Base-by-base conservation (phyloP, 352 stramenopile genomes). In the Pythium sp. region DNA sequence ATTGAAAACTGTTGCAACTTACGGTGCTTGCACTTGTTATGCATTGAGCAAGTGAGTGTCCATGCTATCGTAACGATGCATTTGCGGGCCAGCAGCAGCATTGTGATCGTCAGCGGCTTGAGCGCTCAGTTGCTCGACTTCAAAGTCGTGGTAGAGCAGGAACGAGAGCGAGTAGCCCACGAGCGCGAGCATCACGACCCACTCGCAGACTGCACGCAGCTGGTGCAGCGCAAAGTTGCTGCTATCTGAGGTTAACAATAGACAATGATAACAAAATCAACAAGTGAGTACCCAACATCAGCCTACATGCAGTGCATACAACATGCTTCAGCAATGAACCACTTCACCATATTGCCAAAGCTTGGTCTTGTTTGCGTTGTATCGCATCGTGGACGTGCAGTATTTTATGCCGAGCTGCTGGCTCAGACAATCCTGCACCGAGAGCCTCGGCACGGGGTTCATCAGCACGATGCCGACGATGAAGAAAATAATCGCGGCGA, bases 91-190 rank as follows among this genome's bases (percentile, higher is more conserved):
- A 41, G 9, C 36, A 41, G 36, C 36, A 15, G 36, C 9, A 12
- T 12, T 41, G 36, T 41, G 36, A 41, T 41, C 30, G 2, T 34
- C 30, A 34, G 30, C 5, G 30, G 30, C 30, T 5, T 34, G 34
- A 41, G 11, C 38, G 38, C 38, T 46, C 34, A 15, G 36, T 43
- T 36, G 49, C 38, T 68, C 63, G 26, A 58, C 24, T n/a, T 68
- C 63, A 46, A 58, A 34, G 55, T 68, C 63, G 36, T 54, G 63
- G 41, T 68, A 68, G 26, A 68, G 55, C 26, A 76, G 18, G 55
- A 89, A 89, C 14, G 81, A 84, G 15, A 81, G 58, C 12, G 81
- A 81, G 67, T 89, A 87, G 22, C 77, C 76, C 3, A 88, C 72
- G 24, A 88, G 76, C 18, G 77, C 76, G 43, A 88, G 56, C 58